Evolutionary conservation across 2,329 filamentous ascomycete species (phyloP), one percentile per base, ranked within the genome.

Genomic region (Pseudogymnoascus sp.): DNA sequence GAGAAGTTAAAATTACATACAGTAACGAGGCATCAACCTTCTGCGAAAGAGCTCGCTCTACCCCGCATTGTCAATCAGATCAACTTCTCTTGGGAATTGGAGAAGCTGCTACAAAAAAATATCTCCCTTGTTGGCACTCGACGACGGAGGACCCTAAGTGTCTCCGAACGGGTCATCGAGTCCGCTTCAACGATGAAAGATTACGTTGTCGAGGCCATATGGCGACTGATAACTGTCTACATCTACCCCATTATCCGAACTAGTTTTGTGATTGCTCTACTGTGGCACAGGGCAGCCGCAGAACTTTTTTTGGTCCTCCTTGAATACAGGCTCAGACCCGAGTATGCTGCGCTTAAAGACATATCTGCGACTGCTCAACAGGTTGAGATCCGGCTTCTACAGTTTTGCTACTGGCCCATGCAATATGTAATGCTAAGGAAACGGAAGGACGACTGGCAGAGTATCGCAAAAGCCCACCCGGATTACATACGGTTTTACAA

Each of bases 401-500:
- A 99, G 71, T 97, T 97, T 70, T 97, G 92, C 74, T 99, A 99
- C 72, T 97, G 92, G 92, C 95, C 94, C 2, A 90, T 95, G 74
- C 92, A 99, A 72, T 96, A 97, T 70, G 81, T 92, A 41, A 97
- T 91, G 13, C 74, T 99, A 52, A 86, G 92, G n/a, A 85, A 89
- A 69, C 82, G 92, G 37, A 95, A 95, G 70, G 85, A 86, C 63
- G 90, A 95, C 67, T 97, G 94, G 92, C 89, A 91, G 61, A 97
- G 92, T 71, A 88, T 97, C 60, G 96, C 92, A 0, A 94, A 88
- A 55, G 96, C 88, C 67, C 92, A 99, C 72, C 90, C 92, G 0
- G 94, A 99, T 72, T 99, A 99, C 72, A 99, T 99, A 65, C 88
- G 94, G 13, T 99, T 99, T 74, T 99, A 97, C 76, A 99, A 99